These are phyloP conservation scores for Cyberlindnera japonica DNA, from an alignment of 805 yeast species.

Conservation along the genomic window DNA sequence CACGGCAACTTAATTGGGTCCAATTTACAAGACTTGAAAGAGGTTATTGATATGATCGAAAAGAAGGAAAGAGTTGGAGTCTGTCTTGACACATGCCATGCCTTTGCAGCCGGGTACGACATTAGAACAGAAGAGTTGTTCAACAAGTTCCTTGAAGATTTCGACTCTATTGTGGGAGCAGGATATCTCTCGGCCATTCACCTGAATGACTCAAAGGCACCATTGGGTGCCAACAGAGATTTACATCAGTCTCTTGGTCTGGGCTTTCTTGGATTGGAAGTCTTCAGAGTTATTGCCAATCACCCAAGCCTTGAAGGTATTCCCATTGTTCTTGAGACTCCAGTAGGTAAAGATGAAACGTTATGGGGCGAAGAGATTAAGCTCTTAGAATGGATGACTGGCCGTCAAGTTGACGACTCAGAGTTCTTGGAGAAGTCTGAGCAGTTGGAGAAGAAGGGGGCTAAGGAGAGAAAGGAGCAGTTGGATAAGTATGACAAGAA, in stretches of 20 bases:
- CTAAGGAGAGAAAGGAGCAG: conserved; percentile 46
- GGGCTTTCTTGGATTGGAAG: conserved; percentile 86
- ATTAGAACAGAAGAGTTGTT: conserved; percentile 56
- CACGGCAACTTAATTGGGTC: conserved; percentile 90
- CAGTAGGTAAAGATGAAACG: conserved; percentile 50
- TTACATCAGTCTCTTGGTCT: conserved; percentile 85
- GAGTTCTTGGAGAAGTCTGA: conserved; percentile 49
- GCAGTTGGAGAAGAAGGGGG: conserved; percentile 57
- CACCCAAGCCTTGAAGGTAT: conserved; percentile 54
- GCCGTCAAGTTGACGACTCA: conserved; percentile 45
- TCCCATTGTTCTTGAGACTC: conserved; percentile 88
- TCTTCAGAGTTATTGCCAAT: conserved; percentile 75
- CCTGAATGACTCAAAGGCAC: conserved; percentile 93
- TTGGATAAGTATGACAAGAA: conserved; percentile 14
- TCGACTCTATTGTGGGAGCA: conserved; percentile 71
- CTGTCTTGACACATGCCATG: conserved; percentile 93
- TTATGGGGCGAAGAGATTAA: conserved; percentile 79
- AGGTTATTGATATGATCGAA: conserved; percentile 74
- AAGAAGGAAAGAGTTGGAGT: conserved; percentile 88
- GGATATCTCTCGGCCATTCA: conserved; percentile 78
- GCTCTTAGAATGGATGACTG: conserved; percentile 76
- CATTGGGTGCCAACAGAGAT: conserved; percentile 84
- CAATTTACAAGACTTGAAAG: conserved; percentile 65
- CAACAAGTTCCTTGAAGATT: conserved; percentile 67
- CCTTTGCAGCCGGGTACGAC: conserved; percentile 96